Base-by-base conservation (phyloP, 2,329 filamentous ascomycete genomes). In the Pseudohalonectria lignicola region DNA sequence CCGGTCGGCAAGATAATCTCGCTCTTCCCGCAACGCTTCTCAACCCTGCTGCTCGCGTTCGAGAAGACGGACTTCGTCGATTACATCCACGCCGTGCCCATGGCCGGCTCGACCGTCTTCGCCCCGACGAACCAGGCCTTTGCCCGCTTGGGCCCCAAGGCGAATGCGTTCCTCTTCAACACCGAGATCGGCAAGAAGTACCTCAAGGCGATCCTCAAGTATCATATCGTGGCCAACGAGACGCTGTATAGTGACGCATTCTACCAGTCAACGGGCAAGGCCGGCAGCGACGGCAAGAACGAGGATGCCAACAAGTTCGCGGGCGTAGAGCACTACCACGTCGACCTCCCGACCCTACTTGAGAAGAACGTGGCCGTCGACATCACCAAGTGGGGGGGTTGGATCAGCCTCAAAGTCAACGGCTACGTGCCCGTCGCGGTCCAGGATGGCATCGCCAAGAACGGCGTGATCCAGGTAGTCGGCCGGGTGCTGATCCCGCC, bases 81-180 rank as follows among this genome's bases (percentile, higher is more conserved):
- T 11, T 69, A 68, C 36, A 61, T 81, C 41, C 64, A 80, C 39
- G 65, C 72, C 47, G 63, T 69, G 46, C 50, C 56, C 15, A 63
- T 62, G 26, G 57, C 64, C 3, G 86, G 86, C 26, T 76, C 77
- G 29, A 94, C 87, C 3, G 54, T 92, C 43, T 93, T 94, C 50
- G 83, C 82, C 0, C 87, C 88, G 0, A 76, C 72, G 33, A 94
- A 95, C 67, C 62, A 60, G 4, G 88, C 87, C n/a, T 94, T 90
- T 64, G 54, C 71, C 49, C 74, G 74, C 46, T 77, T 95, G 1
- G 86, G 86, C 1, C 70, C 74, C 1, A 67, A 57, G 39, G 74
- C 81, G 49, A 93, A 90, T 53, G 83, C 79, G 17, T 95, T 94
- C 69, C 67, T 95, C 4, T 95, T 95, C 69, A 73, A 71, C 57